Evolutionary conservation across 805 yeast species (phyloP), one percentile per base, ranked within the genome.

Genomic region (Candida orba): DNA sequence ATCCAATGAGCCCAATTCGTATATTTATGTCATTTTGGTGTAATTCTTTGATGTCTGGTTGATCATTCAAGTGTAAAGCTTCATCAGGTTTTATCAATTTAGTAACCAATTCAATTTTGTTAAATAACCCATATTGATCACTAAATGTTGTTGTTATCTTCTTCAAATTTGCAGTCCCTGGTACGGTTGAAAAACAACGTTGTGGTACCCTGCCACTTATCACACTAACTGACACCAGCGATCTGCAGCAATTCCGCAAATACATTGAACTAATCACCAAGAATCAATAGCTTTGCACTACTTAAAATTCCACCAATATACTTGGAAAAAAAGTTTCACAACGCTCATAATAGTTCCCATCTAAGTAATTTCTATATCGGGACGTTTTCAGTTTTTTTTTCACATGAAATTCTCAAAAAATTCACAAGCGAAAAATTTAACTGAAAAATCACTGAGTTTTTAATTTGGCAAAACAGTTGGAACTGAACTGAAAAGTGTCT

Each of bases 1-100:
- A 34, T 1, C 58, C 52, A 25, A 62, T 45, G 9, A 64, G 46
- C 4, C 67, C 67, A 34, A 63, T 56, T 40, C 65, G 50, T 12
- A 59, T 6, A 10, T 31, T 31, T 31, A 18, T 5, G 18, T 9
- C 22, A 33, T 18, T 33, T 23, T 15, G 22, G 14, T 33, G 24
- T 33, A 33, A 18, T 18, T 25, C 17, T 13, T 18, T 29, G 14
- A 22, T 27, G 9, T 27, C 29, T 12, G 29, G 29, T 27, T 27
- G 29, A 27, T 27, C 9, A 4, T 3, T 27, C 13, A 27, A 27
- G 9, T 27, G 29, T 27, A 27, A 13, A 6, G 29, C 4, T 10
- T 27, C 29, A 27, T 10, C 13, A 10, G 29, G 9, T 27, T 27
- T 47, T 14, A 48, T 15, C 25, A 42, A 42, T 10, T 49, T 36